phyloP scores from a whole-genome alignment of 1,284 basidiomycete genomes.

The Tilletia setariae region DNA sequence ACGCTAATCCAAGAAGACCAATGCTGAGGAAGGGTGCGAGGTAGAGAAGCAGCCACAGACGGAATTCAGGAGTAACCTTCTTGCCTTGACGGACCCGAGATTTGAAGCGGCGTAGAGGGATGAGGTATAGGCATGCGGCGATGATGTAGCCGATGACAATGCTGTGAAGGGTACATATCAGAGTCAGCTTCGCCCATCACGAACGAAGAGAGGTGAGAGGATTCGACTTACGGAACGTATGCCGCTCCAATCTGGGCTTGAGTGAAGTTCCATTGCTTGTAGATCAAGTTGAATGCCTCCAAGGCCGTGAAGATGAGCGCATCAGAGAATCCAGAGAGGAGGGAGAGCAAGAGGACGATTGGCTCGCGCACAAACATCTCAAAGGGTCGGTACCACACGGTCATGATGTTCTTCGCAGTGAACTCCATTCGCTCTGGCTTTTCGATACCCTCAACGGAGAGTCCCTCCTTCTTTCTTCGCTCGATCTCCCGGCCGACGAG shows the following conservation, averaged over 20 bases:
- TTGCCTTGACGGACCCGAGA: constrained; percentile 42
- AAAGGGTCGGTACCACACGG: constrained; percentile 55
- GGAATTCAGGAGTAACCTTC: constrained; percentile 51
- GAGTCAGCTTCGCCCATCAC: not conserved
- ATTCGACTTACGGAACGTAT: constrained; percentile 46
- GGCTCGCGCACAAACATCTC: constrained; percentile 56
- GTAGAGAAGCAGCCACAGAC: constrained; percentile 55
- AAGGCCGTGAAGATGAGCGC: constrained; percentile 57
- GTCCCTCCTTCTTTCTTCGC: constrained; percentile 49
- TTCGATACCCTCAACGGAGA: constrained; percentile 19
- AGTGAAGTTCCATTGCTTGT: constrained; percentile 55
- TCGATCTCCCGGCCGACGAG: constrained; percentile 56
- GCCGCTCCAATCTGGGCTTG: constrained; percentile 51
- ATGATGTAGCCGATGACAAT: constrained; percentile 57
- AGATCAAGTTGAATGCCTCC: constrained; percentile 56
- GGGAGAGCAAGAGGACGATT: constrained; percentile 56
- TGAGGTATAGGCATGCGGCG: constrained; percentile 54
- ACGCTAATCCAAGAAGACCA: constrained; percentile 57
- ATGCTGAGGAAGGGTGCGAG: constrained; percentile 55
- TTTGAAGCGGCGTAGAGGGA: constrained; percentile 26
- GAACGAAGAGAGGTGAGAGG: constrained; percentile 7
- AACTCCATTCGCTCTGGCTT: constrained; percentile 45
- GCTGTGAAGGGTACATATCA: not conserved
- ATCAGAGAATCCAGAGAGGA: constrained; percentile 56
- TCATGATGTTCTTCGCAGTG: constrained; percentile 51